Percentiles rank a stretch among this genome's conserved stretches.
These are phyloP conservation scores for Favolaschia claudopus DNA, from an alignment of 768 basidiomycete species.

Conservation along the genomic window DNA sequence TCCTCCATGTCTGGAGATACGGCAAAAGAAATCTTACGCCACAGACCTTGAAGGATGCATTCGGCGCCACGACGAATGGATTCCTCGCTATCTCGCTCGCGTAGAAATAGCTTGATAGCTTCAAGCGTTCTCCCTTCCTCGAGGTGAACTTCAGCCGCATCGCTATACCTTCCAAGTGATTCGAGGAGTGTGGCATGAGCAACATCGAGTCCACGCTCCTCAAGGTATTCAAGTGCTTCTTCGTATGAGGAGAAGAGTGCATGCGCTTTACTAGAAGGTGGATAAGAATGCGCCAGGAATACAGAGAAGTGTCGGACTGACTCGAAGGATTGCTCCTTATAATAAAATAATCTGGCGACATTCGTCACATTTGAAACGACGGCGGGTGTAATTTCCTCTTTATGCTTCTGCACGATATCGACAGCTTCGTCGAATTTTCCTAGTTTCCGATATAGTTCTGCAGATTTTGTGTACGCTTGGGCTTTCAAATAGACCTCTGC, in stretches of 20 bases:
- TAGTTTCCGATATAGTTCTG: slow-evolving; percentile 55
- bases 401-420: slow-evolving; percentile 5
- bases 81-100: slow-evolving; percentile 33
- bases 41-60: slow-evolving; percentile 53
- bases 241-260: slow-evolving; percentile 58
- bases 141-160: slow-evolving; percentile 62
- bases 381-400: slow-evolving; percentile 1
- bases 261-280: slow-evolving; percentile 49
- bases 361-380: slow-evolving; percentile 9
- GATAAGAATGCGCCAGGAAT: slow-evolving; percentile 2
- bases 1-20: slow-evolving; percentile 23
- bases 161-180: slow-evolving; percentile 46
- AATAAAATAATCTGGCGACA: slow-evolving; percentile 17
- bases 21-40: slow-evolving; percentile 54
- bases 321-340: slow-evolving; percentile 34
- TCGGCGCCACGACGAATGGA: slow-evolving; percentile 44
- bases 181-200: slow-evolving; percentile 55
- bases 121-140: slow-evolving; percentile 53
- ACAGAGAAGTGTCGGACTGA: slow-evolving; percentile 20
- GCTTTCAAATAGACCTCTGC: slow-evolving; percentile 52
- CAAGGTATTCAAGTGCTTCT: slow-evolving; percentile 63
- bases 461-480: slow-evolving; percentile 51
- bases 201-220: slow-evolving; percentile 58
- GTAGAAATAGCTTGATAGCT: slow-evolving; percentile 55
- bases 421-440: slow-evolving; percentile 63